Conservation (phyloP, 495 filamentous ascomycete species). For the Thozetella sp. region DNA sequence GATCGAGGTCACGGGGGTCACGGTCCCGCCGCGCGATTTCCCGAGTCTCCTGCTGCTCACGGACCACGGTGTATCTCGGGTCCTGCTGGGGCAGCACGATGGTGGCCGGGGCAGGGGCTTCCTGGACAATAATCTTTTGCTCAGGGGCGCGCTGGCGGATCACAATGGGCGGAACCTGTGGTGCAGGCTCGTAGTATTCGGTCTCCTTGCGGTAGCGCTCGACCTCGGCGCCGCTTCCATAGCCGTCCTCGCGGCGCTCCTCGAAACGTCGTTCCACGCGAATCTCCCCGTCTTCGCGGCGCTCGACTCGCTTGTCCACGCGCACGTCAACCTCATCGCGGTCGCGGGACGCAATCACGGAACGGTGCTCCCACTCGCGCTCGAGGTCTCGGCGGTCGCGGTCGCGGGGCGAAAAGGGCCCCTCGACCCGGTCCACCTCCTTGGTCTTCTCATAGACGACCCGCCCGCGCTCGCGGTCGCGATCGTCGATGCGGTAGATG, state of each 20-base stretch:
- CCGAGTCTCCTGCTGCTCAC: conserved; percentile 56
- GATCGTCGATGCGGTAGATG: conserved; percentile 13
- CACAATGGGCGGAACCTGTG: conserved; percentile 62
- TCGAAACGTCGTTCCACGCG: conserved; percentile 48
- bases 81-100: conserved; percentile 68
- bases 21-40: conserved; percentile 45
- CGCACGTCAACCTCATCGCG: conserved; percentile 42
- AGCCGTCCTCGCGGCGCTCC: conserved; percentile 40
- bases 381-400: conserved; percentile 21
- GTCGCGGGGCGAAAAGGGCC: conserved; percentile 17
- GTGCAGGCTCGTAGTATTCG: conserved; percentile 64
- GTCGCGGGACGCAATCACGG: conserved; percentile 29
- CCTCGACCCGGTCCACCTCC: conserved; percentile 26
- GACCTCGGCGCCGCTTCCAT: conserved; percentile 44
- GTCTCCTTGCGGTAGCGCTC: conserved; percentile 67
- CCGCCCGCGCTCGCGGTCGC: conserved; percentile 19
- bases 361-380: conserved; percentile 41
- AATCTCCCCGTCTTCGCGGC: conserved; percentile 44
- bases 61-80: conserved; percentile 69
- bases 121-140: conserved; percentile 74
- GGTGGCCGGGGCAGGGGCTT: conserved; percentile 64
- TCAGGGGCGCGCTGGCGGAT: conserved; percentile 64
- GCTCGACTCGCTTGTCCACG: conserved; percentile 42
- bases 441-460: conserved; percentile 40
- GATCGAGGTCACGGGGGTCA: conserved; percentile 54